Conservation (phyloP, 2,329 filamentous ascomycete genomes). For the Furcasterigmium furcatum region DNA sequence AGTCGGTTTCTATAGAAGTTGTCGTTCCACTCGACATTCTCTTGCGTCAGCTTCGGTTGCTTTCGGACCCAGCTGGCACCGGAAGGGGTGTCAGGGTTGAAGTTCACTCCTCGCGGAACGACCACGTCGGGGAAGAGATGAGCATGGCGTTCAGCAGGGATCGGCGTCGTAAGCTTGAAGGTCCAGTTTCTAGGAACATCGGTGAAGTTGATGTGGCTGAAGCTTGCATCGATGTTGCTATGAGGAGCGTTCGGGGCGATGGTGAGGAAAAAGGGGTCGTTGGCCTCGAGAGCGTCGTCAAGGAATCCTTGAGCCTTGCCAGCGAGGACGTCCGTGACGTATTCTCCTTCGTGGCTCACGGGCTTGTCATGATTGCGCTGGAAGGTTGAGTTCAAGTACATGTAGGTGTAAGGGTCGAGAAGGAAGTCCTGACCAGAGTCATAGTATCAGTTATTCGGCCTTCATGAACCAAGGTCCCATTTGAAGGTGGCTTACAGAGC, state of each 20-base stretch:
- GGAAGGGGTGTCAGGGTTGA: constrained; percentile 50
- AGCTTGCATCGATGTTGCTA: constrained; percentile 41
- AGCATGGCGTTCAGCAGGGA: constrained; percentile 48
- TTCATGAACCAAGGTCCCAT: constrained; percentile 7
- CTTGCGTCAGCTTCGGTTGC: constrained; percentile 36
- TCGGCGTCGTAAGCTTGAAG: constrained; percentile 36
- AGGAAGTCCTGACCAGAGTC: constrained; percentile 33
- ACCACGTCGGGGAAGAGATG: constrained; percentile 56
- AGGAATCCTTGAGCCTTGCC: constrained; percentile 58
- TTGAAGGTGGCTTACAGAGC: constrained; percentile 35
- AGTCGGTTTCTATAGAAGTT: constrained; percentile 47
- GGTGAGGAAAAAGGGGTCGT: constrained; percentile 63
- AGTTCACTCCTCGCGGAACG: constrained; percentile 61
- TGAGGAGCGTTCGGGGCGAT: constrained; percentile 68
- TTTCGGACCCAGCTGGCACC: constrained; percentile 46
- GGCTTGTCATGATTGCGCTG: constrained; percentile 35
- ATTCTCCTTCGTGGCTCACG: constrained; percentile 22
- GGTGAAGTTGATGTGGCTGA: constrained; percentile 56
- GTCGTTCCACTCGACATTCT: constrained; percentile 47
- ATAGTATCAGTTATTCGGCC: not conserved
- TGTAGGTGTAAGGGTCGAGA: constrained; percentile 31
- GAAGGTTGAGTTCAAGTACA: constrained; percentile 47
- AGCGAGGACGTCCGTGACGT: constrained; percentile 54
- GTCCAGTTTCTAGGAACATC: constrained; percentile 40
- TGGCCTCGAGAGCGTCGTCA: constrained; percentile 50